Percentiles rank a stretch among this genome's conserved stretches.
These are phyloP conservation scores for Somion occarium DNA, from an alignment of 1,284 basidiomycete genomes.

Conservation along the genomic window DNA sequence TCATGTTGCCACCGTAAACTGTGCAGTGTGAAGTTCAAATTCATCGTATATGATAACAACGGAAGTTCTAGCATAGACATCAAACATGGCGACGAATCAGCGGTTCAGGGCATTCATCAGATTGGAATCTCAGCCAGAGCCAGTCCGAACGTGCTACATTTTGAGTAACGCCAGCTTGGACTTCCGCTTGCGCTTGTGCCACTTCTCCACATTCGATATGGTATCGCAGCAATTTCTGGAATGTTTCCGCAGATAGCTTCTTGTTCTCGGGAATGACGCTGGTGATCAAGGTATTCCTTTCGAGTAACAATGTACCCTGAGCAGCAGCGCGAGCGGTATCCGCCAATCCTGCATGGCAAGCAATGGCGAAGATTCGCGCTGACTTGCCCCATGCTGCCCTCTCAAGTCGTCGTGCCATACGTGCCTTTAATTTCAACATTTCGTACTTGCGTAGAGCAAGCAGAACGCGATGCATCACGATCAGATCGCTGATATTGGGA, in stretches of 20 bases:
- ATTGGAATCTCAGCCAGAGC: too few species aligned
- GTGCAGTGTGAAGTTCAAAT: too few species aligned
- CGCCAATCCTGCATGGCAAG: conserved; percentile 1
- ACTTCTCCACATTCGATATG: not conserved
- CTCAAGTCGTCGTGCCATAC: not conserved
- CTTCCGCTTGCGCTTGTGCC: too few species aligned
- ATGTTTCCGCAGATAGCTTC: not conserved
- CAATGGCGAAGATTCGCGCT: conserved; percentile 6
- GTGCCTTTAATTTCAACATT: not conserved
- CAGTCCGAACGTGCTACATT: too few species aligned
- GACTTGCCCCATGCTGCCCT: not conserved
- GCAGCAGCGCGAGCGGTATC: conserved; percentile 6
- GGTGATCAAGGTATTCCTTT: not conserved
- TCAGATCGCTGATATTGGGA: not conserved
- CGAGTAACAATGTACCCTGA: not conserved
- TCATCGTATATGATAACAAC: too few species aligned
- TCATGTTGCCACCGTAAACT: too few species aligned
- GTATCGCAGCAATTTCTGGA: not conserved
- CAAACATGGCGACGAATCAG: too few species aligned
- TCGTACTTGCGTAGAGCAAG: conserved; percentile 10
- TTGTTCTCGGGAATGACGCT: not conserved
- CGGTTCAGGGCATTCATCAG: too few species aligned
- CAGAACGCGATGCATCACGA: conserved; percentile 1
- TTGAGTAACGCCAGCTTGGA: too few species aligned
- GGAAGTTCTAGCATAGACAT: too few species aligned